Conservation (phyloP, 805 yeast genomes). For the Ogataea wickerhamii region DNA sequence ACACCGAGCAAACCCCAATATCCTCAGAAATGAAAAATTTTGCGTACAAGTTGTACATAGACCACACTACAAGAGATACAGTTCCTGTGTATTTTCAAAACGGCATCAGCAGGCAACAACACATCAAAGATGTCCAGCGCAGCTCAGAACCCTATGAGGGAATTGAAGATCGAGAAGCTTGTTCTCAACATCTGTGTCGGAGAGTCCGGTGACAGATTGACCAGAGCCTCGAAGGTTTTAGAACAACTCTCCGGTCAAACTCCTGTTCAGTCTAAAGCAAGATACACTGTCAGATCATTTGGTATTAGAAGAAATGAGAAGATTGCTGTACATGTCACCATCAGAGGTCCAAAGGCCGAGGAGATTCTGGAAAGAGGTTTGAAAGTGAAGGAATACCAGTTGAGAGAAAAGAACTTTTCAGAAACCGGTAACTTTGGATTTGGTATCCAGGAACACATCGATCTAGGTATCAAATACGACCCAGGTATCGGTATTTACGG, state of each 20-base stretch:
- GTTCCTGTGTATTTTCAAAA: no score
- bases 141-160: conserved; percentile 96
- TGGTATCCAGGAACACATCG: conserved; percentile 99
- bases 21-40: not conserved
- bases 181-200: conserved; percentile 99
- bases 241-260: conserved; percentile 99
- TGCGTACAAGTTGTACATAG: not conserved
- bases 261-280: conserved; percentile 99
- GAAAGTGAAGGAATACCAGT: conserved; percentile 99
- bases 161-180: conserved; percentile 97
- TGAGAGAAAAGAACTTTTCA: conserved; percentile 90
- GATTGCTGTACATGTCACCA: conserved; percentile 98
- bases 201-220: conserved; percentile 99
- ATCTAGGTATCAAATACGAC: conserved; percentile 99
- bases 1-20: no score
- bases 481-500: conserved; percentile 99
- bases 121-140: conserved; percentile 39
- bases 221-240: conserved; percentile 99
- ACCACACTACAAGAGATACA: no score
- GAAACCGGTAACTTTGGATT: conserved; percentile 99
- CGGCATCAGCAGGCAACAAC: conserved; percentile 5
- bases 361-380: conserved; percentile 99
- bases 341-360: conserved; percentile 99
- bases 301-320: conserved; percentile 99
- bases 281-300: conserved; percentile 99